phyloP scores from a whole-genome alignment of 2,329 filamentous ascomycete species.

The Trichoderma polysporum region DNA sequence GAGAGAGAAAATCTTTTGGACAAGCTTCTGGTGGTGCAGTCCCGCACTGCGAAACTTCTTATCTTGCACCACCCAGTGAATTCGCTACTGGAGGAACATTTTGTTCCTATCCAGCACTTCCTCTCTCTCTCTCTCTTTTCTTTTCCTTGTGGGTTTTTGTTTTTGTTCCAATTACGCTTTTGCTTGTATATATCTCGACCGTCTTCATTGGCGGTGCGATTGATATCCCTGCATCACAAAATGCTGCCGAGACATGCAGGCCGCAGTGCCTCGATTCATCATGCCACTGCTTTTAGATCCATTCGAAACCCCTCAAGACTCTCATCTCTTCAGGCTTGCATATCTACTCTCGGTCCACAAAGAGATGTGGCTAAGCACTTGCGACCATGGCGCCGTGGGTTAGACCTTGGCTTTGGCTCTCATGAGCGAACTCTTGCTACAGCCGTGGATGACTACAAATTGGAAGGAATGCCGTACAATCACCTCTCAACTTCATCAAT shows the following conservation, averaged over 20 bases:
- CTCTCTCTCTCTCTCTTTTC: not conserved
- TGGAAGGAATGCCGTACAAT: constrained; percentile 30
- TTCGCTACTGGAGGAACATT: constrained; percentile 13
- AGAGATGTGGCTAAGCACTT: constrained; percentile 32
- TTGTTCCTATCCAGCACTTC: not conserved
- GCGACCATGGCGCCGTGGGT: constrained; percentile 33
- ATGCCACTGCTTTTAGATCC: constrained; percentile 23
- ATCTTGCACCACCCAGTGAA: constrained; percentile 6
- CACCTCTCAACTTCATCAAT: constrained; percentile 30
- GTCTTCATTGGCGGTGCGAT: constrained; percentile 16
- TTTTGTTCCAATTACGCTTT: not conserved
- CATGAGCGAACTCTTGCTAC: constrained; percentile 41
- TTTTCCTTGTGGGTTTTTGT: not conserved
- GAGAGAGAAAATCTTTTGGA: constrained; percentile 14
- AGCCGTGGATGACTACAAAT: constrained; percentile 41
- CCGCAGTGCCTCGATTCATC: constrained; percentile 31
- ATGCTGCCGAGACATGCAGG: constrained; percentile 40
- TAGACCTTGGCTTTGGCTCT: constrained; percentile 25
- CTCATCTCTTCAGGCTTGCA: constrained; percentile 22
- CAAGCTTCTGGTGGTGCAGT: constrained; percentile 3
- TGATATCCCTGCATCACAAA: constrained; percentile 22
- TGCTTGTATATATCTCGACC: constrained; percentile 1
- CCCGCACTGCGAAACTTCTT: constrained; percentile 17
- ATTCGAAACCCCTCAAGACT: constrained; percentile 25
- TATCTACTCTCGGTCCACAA: constrained; percentile 26